Conservation (phyloP, 2,329 filamentous ascomycete genomes). For the Tolypocladium album region DNA sequence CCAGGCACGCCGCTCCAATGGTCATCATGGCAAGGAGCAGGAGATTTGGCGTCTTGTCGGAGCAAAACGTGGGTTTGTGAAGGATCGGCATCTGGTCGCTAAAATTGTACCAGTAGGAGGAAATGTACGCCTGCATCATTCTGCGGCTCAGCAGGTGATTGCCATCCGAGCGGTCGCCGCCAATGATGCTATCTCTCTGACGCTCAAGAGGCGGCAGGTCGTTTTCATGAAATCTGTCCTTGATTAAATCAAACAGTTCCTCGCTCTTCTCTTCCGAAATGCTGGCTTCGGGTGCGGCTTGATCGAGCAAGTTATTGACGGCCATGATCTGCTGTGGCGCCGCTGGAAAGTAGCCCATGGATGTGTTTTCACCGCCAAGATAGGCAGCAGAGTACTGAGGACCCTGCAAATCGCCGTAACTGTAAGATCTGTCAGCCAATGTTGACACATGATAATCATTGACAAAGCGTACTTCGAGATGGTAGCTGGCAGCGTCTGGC, state of each 20-base stretch:
- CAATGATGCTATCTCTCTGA: slow-evolving; percentile 65
- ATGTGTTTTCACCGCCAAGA: slow-evolving; percentile 33
- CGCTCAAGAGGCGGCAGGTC: slow-evolving; percentile 63
- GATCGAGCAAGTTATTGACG: slow-evolving; percentile 74
- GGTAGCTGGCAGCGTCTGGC: slow-evolving; percentile 35
- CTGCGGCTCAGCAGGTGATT: slow-evolving; percentile 65
- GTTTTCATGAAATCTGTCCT: slow-evolving; percentile 69
- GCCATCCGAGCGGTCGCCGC: slow-evolving; percentile 61
- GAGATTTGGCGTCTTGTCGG: slow-evolving; percentile 75
- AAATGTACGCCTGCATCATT: slow-evolving; percentile 94
- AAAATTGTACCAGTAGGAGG: slow-evolving; percentile 90
- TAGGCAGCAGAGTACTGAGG: slow-evolving; percentile 33
- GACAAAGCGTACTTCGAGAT: slow-evolving; percentile 34
- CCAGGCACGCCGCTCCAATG: slow-evolving; percentile 81
- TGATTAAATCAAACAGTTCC: slow-evolving; percentile 74
- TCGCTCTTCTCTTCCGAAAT: slow-evolving; percentile 82
- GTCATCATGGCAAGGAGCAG: slow-evolving; percentile 83
- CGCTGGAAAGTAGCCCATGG: slow-evolving; percentile 47
- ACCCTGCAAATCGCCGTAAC: slow-evolving; percentile 40
- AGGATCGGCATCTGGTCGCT: slow-evolving; percentile 90
- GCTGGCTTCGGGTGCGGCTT: slow-evolving; percentile 65
- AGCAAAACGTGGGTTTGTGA: slow-evolving; percentile 86
- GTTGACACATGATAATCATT: not conserved
- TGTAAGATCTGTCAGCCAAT: slow-evolving; percentile 20
- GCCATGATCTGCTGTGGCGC: slow-evolving; percentile 74